Conservation (phyloP, 2,329 filamentous ascomycete genomes). For the Colletotrichum higginsianum region DNA sequence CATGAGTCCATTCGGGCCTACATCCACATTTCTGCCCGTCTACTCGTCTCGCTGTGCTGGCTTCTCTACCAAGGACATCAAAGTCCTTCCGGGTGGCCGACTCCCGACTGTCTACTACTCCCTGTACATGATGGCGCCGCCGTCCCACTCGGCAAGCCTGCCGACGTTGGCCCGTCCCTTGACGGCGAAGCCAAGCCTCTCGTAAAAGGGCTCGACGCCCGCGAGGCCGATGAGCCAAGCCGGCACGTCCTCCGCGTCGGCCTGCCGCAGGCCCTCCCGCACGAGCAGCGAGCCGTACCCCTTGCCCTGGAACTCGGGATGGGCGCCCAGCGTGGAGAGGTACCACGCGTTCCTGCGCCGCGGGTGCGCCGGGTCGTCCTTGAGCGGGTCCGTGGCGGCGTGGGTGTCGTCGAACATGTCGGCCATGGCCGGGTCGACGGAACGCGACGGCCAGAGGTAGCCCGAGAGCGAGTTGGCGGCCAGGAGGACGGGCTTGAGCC, state of each 20-base stretch:
- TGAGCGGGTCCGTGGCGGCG: conserved; percentile 45
- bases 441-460: conserved; percentile 46
- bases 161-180: conserved; percentile 55
- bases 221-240: conserved; percentile 53
- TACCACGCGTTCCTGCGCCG: conserved; percentile 53
- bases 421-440: conserved; percentile 43
- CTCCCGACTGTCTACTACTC: conserved; percentile 43
- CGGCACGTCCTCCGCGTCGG: conserved; percentile 49
- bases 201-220: conserved; percentile 52
- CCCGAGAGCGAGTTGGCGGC: conserved; percentile 46
- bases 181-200: conserved; percentile 52
- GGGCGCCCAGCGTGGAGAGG: conserved; percentile 52
- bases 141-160: conserved; percentile 53
- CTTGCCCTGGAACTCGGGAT: conserved; percentile 50
- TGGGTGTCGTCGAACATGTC: conserved; percentile 49
- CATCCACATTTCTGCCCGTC: no score
- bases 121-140: conserved; percentile 55
- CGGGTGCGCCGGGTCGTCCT: conserved; percentile 47
- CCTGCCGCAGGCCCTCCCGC: conserved; percentile 48
- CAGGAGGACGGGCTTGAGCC: conserved; percentile 50
- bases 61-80: neutral
- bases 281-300: conserved; percentile 52
- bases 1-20: no score
- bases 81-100: no score
- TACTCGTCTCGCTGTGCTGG: no score